These are phyloP conservation scores for Pyrus pyrifolia DNA, from an alignment of 306 rosid genomes.

Conservation along the genomic window DNA sequence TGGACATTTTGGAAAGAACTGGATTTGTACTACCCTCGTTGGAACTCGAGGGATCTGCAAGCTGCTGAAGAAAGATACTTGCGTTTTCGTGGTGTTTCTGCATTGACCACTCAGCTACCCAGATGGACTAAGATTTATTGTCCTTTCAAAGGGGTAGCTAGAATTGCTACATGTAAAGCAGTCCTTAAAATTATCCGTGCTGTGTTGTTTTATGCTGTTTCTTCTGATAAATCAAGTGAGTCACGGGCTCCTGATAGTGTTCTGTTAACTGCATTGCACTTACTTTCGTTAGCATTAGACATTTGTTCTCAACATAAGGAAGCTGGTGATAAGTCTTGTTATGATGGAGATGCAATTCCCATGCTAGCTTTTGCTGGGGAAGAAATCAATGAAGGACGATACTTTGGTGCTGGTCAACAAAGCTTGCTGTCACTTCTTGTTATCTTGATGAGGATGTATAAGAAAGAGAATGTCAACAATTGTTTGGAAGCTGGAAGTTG, in stretches of 20 bases:
- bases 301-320: constrained; percentile 60
- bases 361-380: constrained; percentile 58
- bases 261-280: constrained; percentile 77
- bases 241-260: constrained; percentile 90
- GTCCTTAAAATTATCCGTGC: constrained; percentile 76
- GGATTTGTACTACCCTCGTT: constrained; percentile 91
- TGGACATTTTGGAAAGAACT: constrained; percentile 80
- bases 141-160: constrained; percentile 67
- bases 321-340: constrained; percentile 29
- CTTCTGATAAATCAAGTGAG: constrained; percentile 47
- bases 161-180: constrained; percentile 79
- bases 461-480: constrained; percentile 40
- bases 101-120: constrained; percentile 66
- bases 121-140: constrained; percentile 74
- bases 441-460: constrained; percentile 61
- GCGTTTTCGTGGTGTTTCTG: constrained; percentile 64
- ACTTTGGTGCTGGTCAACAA: constrained; percentile 54
- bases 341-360: constrained; percentile 46
- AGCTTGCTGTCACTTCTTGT: constrained; percentile 90
- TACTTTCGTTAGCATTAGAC: constrained; percentile 75
- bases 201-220: constrained; percentile 76
- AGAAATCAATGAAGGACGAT: constrained; percentile 37
- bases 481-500: constrained; percentile 57
- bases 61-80: constrained; percentile 92
- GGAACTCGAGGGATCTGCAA: constrained; percentile 90